Evolutionary conservation across 2,329 filamentous ascomycete species (phyloP), one percentile per base, ranked within the genome.

Genomic region (Fusarium haematococcum): DNA sequence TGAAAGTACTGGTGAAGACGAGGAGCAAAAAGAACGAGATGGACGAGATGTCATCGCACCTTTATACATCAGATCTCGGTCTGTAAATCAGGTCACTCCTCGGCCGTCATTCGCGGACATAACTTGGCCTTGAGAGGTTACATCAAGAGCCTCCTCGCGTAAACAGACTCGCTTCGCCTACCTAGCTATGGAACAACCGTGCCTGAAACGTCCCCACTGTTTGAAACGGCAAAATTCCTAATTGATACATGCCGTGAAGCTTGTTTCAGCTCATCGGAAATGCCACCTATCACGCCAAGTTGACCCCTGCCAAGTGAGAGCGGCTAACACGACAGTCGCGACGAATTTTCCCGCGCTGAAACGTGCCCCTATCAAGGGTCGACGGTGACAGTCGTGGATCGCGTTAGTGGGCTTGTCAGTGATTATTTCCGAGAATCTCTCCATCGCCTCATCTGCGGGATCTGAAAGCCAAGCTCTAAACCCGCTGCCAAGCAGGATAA

Each of bases 1-100:
- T 66, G 65, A 74, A 66, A 68, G 69, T 71, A 67, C 68, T 77
- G 69, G 50, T 70, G 73, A 70, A 43, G 64, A 67, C 35, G 37
- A 65, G 39, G 43, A 71, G 63, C 23, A 30, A 56, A 60, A 71
- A 50, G 8, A 16, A 10, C 5, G 32, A 35, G 27, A 45, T 16
- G 4, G 41, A 35, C 13, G 37, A 66, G 62, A 58, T 56, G 62
- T 13, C 32, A 14, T 10, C 14, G 6, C 39, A 45, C 48, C 58
- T 77, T 70, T 77, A 76, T 78, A 78, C 45, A 60, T 48, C 23
- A 48, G 43, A 48, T 27, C 43, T 48, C 43, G 14, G 14, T 48
- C 43, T 48, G 14, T 16, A 48, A 14, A 27, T 56, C 8, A 57
- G 67, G 66, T 71, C 66, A 76, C 65, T 50, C 23, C 23, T 25